Base-by-base conservation (phyloP, 2,329 filamentous ascomycete species). In the Diaporthe ilicicola region DNA sequence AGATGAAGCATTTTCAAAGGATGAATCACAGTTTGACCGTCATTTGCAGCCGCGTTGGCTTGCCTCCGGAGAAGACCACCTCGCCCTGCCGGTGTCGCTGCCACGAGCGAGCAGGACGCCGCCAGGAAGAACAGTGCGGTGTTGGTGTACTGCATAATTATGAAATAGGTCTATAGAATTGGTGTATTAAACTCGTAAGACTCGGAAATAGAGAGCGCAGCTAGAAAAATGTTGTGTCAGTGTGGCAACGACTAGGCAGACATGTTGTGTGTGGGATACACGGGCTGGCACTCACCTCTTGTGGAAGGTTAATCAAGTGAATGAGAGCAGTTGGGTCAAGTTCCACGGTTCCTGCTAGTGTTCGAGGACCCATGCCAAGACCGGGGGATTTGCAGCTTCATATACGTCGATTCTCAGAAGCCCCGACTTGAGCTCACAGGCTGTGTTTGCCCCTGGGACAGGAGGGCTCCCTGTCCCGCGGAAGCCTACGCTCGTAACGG, bases 41-140 rank as follows among this genome's bases (percentile, higher is more conserved):
- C 59, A 13, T 64, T 64, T 7, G 59, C 59, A 50, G 59, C 59
- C n/a, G 59, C 3, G 59, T 64, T 64, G 9, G 59, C 59, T 19
- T 62, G 56, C 12, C 59, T 64, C 15, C 24, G 34, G n/a, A 64
- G 3, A n/a, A 50, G 19, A 1, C 59, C 59, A 37, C n/a, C 44
- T 17, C 59, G 59, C 3, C 59, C 59, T 13, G 59, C 59, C 19
- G 59, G 59, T 24, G 59, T 50, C 8, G 59, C 59, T 34, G 32
- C 59, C 15, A 64, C 59, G 2, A 64, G 59, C 24, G 59, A 64
- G 59, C 59, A 22, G 44, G 44, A 50, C n/a, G 44, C 59, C 10
- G 59, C 59, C n/a, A 64, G 22, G 29, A 64, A 37, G 29, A 64
- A 50, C 4, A 64, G 15, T 12, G 29, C 44, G 4, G n/a, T 50